phyloP scores from a whole-genome alignment of 2,329 filamentous ascomycete genomes.

The Fusarium sp. region DNA sequence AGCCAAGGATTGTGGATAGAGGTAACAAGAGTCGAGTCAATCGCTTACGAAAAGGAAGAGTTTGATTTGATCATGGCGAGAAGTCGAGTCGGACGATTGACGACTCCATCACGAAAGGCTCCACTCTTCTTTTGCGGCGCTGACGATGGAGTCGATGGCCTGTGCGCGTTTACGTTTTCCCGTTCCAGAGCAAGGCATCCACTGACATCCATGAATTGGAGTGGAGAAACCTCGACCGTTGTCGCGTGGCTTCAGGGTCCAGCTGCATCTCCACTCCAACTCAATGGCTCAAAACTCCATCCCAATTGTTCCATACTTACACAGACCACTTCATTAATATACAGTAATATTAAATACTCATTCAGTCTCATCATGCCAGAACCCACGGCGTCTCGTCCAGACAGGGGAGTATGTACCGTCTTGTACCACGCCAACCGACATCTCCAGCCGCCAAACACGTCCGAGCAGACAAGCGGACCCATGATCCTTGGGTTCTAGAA shows the following conservation, averaged over 20 bases:
- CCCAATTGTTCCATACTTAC: neutral
- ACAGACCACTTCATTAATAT: slow-evolving; percentile 28
- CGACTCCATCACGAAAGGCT: slow-evolving; percentile 22
- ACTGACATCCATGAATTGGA: neutral
- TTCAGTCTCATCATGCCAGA: slow-evolving; percentile 26
- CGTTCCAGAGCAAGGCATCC: slow-evolving; percentile 4
- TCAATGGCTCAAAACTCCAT: slow-evolving; percentile 10
- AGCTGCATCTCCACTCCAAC: slow-evolving; percentile 21
- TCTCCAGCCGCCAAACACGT: neutral
- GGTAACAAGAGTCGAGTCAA: neutral
- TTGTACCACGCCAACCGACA: slow-evolving; percentile 29
- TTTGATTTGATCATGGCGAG: slow-evolving; percentile 24
- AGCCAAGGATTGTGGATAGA: neutral
- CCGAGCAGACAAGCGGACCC: slow-evolving; percentile 10
- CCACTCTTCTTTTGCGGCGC: slow-evolving; percentile 11
- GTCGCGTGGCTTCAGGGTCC: slow-evolving; percentile 24
- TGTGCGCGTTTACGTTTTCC: slow-evolving; percentile 40
- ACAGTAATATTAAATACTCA: neutral
- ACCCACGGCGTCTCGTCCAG: neutral
- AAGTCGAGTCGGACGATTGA: slow-evolving; percentile 12
- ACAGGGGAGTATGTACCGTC: slow-evolving; percentile 23
- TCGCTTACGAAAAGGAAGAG: slow-evolving; percentile 23
- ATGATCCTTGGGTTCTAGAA: slow-evolving; percentile 22
- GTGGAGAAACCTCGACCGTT: slow-evolving; percentile 7
- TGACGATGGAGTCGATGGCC: slow-evolving; percentile 9